Base-by-base conservation (phyloP, 2,329 filamentous ascomycete species). In the Beauveria varroae region DNA sequence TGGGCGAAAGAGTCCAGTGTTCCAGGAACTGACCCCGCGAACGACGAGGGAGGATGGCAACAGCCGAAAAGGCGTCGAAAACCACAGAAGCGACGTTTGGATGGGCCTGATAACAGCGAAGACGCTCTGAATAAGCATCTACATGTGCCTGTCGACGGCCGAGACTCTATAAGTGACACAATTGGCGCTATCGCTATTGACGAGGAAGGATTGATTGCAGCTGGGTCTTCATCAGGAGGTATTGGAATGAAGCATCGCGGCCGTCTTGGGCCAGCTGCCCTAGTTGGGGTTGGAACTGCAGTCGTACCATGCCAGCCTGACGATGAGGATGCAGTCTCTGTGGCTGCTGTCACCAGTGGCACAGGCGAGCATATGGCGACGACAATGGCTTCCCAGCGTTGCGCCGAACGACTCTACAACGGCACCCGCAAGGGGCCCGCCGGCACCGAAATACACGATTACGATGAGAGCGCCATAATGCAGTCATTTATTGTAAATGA, bases 301-400 rank as follows among this genome's bases (percentile, higher is more conserved):
- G 88, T 99, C 30, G 84, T 97, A n/a, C 93, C 93, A 1, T 79
- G 81, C 28, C 86, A 92, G 64, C 78, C 83, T 2, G 81, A 84
- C 34, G 93, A 97, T 69, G 78, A 83, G 7, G 85, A 90, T 2
- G 78, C 81, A 51, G 81, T 86, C 8, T 85, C 83, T 51, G 91
- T 96, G 30, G 93, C 91, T 34, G 86, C 88, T 28, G 91, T 97
- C 24, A 96, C 92, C 44, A 96, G 91, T 71, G 95, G 95, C 30
- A 99, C 95, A 3, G 95, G 95, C 53, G 95, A 99, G 75, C 95
- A 99, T 72, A 99, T 99, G 89, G 90, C 92, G 41, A 97, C 93
- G 0, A 96, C 93, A 0, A 88, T 96, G 82, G 93, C 95, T 12
- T 93, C 95, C 7, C 87, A 88, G 62, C 87, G 88, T 60, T 96